Evolutionary conservation across 2,329 filamentous ascomycete species (phyloP).

Genomic region (Verticillium albo-atrum): DNA sequence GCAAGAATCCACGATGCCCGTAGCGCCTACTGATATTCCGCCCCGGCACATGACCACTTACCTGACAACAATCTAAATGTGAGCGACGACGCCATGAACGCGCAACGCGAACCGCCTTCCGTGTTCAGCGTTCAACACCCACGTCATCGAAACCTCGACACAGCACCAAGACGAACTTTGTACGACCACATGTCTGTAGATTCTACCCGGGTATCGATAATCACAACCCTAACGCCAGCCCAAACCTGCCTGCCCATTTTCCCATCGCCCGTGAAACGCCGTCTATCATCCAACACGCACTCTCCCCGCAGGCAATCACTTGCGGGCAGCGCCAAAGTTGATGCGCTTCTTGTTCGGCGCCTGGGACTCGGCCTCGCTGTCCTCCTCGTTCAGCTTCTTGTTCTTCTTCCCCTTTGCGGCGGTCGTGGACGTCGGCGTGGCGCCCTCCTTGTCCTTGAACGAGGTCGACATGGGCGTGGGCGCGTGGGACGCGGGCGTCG

Average conservation of each 20-base stretch:
- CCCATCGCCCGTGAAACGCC: neutral
- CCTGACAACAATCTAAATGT: too few species aligned
- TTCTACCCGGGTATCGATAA: neutral
- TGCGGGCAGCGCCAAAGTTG: conserved; percentile 52
- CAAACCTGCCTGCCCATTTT: neutral
- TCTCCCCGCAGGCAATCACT: conserved; percentile 22
- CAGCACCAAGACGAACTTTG: too few species aligned
- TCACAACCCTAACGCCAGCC: neutral
- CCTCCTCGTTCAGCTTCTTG: conserved; percentile 45
- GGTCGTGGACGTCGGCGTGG: conserved; percentile 51
- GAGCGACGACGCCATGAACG: too few species aligned
- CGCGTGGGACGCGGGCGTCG: conserved; percentile 42
- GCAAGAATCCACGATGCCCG: too few species aligned
- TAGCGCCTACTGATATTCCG: too few species aligned
- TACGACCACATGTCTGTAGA: neutral
- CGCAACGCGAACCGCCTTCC: too few species aligned
- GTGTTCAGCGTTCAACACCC: too few species aligned
- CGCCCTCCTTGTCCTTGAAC: conserved; percentile 45
- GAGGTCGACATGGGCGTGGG: conserved; percentile 52
- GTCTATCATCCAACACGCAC: neutral
- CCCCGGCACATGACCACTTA: too few species aligned
- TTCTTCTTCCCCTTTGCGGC: conserved; percentile 45
- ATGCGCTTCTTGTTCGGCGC: conserved; percentile 51
- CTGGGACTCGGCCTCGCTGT: conserved; percentile 56
- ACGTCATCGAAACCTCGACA: neutral